Evolutionary conservation across 2,329 filamentous ascomycete genomes (phyloP).

Genomic region (Leptographium galeiforme): DNA sequence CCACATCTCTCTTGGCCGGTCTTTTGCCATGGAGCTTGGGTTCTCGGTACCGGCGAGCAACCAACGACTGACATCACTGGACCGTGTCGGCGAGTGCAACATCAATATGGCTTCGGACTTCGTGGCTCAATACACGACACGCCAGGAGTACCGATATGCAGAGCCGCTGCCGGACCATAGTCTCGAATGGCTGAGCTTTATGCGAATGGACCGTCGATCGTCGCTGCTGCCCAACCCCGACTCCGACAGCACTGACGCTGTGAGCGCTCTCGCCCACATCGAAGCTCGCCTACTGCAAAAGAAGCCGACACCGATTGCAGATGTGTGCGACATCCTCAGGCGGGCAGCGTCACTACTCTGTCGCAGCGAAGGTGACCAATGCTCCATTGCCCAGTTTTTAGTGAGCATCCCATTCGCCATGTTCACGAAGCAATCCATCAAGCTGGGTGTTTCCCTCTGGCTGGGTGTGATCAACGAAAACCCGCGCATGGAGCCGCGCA

Average conservation of each 20-base stretch:
- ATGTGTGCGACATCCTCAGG: slow-evolving; percentile 70
- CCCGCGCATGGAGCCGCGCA: slow-evolving; percentile 69
- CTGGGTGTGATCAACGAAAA: slow-evolving; percentile 96
- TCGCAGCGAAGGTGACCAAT: slow-evolving; percentile 59
- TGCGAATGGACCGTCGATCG: slow-evolving; percentile 38
- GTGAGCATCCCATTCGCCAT: slow-evolving; percentile 86
- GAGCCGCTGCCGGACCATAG: slow-evolving; percentile 60
- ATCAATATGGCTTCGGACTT: slow-evolving; percentile 94
- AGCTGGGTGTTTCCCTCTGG: slow-evolving; percentile 91
- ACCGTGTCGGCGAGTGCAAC: slow-evolving; percentile 55
- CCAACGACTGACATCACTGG: slow-evolving; percentile 71
- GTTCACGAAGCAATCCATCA: slow-evolving; percentile 91
- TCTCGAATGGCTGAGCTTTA: slow-evolving; percentile 47
- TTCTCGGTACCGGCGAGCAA: slow-evolving; percentile 75
- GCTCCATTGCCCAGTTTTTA: slow-evolving; percentile 70
- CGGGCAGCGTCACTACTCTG: slow-evolving; percentile 80
- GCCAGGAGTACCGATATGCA: slow-evolving; percentile 87
- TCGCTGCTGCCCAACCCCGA: slow-evolving; percentile 39
- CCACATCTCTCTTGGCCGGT: slow-evolving; percentile 81
- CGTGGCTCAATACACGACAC: slow-evolving; percentile 89
- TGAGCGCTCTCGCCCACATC: slow-evolving; percentile 57
- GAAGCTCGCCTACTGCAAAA: slow-evolving; percentile 57
- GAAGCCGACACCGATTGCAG: slow-evolving; percentile 55
- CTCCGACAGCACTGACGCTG: slow-evolving; percentile 42
- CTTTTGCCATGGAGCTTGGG: slow-evolving; percentile 88